Percentiles rank a stretch among this genome's conserved stretches.
Conservation (phyloP, 345 rosid genomes). For the Boechera divaricarpa region DNA sequence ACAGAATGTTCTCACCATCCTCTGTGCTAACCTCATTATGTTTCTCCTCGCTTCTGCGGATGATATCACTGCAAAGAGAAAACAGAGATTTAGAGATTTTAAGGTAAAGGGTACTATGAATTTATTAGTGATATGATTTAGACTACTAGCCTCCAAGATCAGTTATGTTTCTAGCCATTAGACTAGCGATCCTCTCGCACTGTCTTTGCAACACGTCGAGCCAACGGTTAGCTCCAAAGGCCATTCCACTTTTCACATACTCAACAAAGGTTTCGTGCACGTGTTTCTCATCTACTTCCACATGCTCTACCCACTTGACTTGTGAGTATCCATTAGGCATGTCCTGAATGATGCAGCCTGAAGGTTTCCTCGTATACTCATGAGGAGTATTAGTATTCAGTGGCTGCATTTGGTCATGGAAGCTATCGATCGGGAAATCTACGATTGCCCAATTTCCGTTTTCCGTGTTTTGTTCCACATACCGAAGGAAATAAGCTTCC, state of each 20-base stretch:
- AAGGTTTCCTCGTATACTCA: conserved; percentile 66
- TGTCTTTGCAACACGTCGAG: conserved; percentile 72
- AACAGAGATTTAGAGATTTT: neutral
- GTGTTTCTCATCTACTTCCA: conserved; percentile 71
- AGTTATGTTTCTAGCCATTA: conserved; percentile 85
- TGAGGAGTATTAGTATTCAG: conserved; percentile 45
- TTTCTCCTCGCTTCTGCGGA: conserved; percentile 82
- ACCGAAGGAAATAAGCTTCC: conserved; percentile 82
- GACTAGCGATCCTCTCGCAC: conserved; percentile 88
- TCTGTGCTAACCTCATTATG: conserved; percentile 76
- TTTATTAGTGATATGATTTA: neutral
- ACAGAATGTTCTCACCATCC: conserved; percentile 83
- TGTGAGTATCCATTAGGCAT: conserved; percentile 98
- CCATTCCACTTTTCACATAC: conserved; percentile 60
- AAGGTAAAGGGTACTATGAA: neutral
- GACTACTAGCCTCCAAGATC: conserved; percentile 77
- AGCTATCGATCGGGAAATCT: conserved; percentile 79
- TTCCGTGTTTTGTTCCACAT: conserved; percentile 72
- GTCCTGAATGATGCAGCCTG: conserved; percentile 93
- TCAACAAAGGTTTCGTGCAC: conserved; percentile 63
- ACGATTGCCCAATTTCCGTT: conserved; percentile 81
- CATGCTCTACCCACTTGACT: conserved; percentile 93
- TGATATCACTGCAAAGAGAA: conserved; percentile 56
- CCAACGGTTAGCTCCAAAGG: conserved; percentile 96
- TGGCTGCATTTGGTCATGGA: conserved; percentile 57